Conservation (phyloP, 768 basidiomycete species). For the Mycena polygramma region DNA sequence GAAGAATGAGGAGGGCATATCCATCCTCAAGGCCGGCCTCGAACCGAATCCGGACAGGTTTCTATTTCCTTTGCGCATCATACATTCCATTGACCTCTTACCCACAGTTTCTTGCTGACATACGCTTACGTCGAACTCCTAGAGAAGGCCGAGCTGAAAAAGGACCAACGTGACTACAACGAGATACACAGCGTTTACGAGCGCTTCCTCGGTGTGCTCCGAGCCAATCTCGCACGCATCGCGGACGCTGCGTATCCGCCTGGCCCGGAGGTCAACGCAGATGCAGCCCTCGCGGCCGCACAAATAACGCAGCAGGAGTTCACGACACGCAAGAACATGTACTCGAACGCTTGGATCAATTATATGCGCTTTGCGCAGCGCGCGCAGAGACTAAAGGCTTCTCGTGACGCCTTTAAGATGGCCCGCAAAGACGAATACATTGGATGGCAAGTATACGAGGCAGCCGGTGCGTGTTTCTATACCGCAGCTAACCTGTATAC, state of each 20-base stretch:
- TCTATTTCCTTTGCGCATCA: slow-evolving; percentile 28
- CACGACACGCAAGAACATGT: slow-evolving; percentile 73
- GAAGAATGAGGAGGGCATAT: slow-evolving; percentile 84
- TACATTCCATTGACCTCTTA: slow-evolving; percentile 5
- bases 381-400: slow-evolving; percentile 87
- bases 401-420: slow-evolving; percentile 82
- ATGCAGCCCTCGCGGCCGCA: background rate
- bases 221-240: slow-evolving; percentile 73
- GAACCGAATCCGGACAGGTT: slow-evolving; percentile 90
- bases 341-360: slow-evolving; percentile 85
- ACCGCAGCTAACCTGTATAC: slow-evolving; percentile 14
- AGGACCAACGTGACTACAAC: slow-evolving; percentile 64
- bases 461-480: slow-evolving; percentile 73
- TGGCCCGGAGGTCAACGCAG: background rate
- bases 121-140: slow-evolving; percentile 87
- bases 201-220: slow-evolving; percentile 76
- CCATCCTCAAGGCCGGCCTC: slow-evolving; percentile 86
- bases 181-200: slow-evolving; percentile 83
- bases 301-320: slow-evolving; percentile 51
- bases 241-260: slow-evolving; percentile 54
- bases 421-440: slow-evolving; percentile 82
- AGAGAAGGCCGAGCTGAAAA: slow-evolving; percentile 61
- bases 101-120: slow-evolving; percentile 82
- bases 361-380: slow-evolving; percentile 94
- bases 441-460: slow-evolving; percentile 95